Percentiles rank a stretch among this genome's conserved stretches.
phyloP scores from a whole-genome alignment of 495 filamentous ascomycete genomes.

The Talaromyces liani region DNA sequence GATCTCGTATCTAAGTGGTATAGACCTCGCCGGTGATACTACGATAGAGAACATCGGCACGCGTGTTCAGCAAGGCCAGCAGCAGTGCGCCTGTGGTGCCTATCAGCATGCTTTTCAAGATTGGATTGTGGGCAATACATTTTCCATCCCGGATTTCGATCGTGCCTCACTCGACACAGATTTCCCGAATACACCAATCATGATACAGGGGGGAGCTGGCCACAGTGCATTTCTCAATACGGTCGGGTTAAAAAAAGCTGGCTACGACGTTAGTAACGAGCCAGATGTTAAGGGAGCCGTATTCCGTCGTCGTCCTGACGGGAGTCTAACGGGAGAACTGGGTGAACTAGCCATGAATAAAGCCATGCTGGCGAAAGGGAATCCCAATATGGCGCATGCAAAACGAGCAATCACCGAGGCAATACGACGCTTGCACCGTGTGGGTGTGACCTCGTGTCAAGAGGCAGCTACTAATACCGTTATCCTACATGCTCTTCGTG shows the following conservation, averaged over 20 bases:
- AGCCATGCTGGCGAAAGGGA: neutral
- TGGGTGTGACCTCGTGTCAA: conserved; percentile 7
- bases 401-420: conserved; percentile 1
- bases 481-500: neutral
- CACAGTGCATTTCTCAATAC: conserved; percentile 7
- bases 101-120: conserved; percentile 5
- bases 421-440: neutral
- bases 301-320: conserved; percentile 2
- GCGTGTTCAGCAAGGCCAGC: neutral
- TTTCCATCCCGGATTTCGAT: neutral
- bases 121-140: conserved; percentile 7
- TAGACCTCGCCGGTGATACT: neutral
- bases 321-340: conserved; percentile 1
- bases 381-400: neutral
- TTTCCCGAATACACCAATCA: neutral
- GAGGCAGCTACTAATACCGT: conserved; percentile 2
- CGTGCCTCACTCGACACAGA: neutral
- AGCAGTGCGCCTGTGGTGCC: conserved; percentile 2
- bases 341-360: conserved; percentile 2
- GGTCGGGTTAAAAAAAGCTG: neutral
- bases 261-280: neutral
- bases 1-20: conserved; percentile 1
- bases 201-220: neutral
- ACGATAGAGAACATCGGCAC: neutral
- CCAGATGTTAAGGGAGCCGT: neutral